phyloP scores from a whole-genome alignment of 2,329 filamentous ascomycete species.

The Amesomyces nigricolor region DNA sequence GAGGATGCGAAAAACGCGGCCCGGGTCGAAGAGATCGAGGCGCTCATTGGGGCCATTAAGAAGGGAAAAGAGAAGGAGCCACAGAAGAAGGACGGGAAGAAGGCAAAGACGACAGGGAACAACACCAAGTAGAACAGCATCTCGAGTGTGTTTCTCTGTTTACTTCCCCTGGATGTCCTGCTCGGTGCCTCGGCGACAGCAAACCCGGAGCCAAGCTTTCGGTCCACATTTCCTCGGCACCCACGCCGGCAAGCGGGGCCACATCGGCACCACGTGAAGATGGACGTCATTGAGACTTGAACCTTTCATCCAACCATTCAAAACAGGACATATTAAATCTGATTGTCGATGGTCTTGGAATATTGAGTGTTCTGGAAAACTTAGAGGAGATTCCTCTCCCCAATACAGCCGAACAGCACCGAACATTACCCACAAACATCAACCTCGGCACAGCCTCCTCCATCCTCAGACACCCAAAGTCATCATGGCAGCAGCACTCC shows the following conservation, averaged over 20 bases:
- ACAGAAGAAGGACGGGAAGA: slow-evolving; percentile 17
- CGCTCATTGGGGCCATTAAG: slow-evolving; percentile 42
- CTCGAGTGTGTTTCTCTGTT: not conserved
- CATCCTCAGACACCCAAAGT: not conserved
- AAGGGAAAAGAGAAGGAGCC: slow-evolving; percentile 36
- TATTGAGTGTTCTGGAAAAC: too few relatives aligned
- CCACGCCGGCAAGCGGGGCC: slow-evolving; percentile 13
- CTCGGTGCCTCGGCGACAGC: slow-evolving; percentile 6
- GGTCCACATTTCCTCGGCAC: slow-evolving; percentile 6
- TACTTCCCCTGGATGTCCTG: slow-evolving; percentile 1
- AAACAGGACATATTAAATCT: not conserved
- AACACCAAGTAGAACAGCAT: slow-evolving; percentile 1
- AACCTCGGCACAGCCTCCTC: not conserved
- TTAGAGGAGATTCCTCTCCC: too few relatives aligned
- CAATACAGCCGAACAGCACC: not conserved
- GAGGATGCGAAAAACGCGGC: slow-evolving; percentile 33
- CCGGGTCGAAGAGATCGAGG: slow-evolving; percentile 34
- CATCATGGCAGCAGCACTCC: slow-evolving; percentile 16
- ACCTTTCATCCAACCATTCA: not conserved
- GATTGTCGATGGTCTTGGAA: not conserved
- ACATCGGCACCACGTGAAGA: slow-evolving; percentile 17
- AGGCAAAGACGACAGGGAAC: slow-evolving; percentile 3
- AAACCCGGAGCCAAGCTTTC: not conserved
- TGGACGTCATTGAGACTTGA: slow-evolving; percentile 11
- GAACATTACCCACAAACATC: not conserved